Evolutionary conservation across 2,329 filamentous ascomycete species (phyloP).

Genomic region (Beauveria medogensis): DNA sequence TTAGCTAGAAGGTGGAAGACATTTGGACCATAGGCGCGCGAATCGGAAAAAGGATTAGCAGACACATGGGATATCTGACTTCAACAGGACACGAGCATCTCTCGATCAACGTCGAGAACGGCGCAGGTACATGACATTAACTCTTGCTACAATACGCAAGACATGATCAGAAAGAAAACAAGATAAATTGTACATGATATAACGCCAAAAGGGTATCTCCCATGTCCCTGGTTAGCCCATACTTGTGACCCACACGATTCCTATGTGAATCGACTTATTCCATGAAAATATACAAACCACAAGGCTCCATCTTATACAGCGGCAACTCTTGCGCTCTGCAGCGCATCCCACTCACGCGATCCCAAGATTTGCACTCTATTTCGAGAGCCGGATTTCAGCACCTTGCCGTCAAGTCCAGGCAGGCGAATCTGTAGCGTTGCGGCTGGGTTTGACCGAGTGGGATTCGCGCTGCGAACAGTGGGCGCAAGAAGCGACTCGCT

Average conservation of each 20-base stretch:
- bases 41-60: background rate
- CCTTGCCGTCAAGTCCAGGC: constrained; percentile 35
- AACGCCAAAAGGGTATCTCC: constrained; percentile 7
- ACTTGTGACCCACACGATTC: background rate
- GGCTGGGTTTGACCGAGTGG: constrained; percentile 21
- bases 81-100: background rate
- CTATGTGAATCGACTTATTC: background rate
- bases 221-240: background rate
- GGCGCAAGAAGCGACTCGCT: constrained; percentile 27
- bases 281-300: constrained; percentile 10
- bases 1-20: background rate
- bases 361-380: constrained; percentile 43
- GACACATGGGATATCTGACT: background rate
- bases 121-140: background rate
- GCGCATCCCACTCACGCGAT: constrained; percentile 46
- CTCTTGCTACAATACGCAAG: constrained; percentile 2
- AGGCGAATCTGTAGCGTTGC: constrained; percentile 45
- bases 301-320: constrained; percentile 18
- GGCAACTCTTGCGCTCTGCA: constrained; percentile 35
- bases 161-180: background rate
- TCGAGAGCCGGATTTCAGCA: constrained; percentile 26
- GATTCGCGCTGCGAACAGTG: constrained; percentile 10
- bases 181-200: constrained; percentile 9
- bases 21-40: background rate
- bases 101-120: background rate